Percentiles rank a stretch among this genome's conserved stretches.
Conservation (phyloP, 2,329 filamentous ascomycete species). For the Pseudocercospora pini-densiflorae region DNA sequence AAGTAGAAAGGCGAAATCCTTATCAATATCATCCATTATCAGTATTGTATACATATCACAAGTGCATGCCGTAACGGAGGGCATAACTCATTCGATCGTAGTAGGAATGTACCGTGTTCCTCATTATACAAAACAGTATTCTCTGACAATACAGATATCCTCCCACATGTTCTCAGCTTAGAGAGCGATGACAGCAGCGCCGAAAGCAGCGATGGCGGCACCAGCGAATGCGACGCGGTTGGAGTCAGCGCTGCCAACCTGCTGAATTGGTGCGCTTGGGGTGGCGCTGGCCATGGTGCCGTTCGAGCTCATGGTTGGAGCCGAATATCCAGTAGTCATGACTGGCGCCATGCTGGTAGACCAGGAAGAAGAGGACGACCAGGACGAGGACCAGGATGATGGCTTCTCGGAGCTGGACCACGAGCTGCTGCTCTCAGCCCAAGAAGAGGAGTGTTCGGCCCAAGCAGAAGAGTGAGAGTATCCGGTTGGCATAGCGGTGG, state of each 20-base stretch:
- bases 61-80: not conserved
- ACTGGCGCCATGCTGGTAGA: not conserved
- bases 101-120: not conserved
- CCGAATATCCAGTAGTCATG: not conserved
- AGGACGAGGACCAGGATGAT: not conserved
- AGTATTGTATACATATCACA: not conserved
- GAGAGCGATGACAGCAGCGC: conserved; percentile 25
- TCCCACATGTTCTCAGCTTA: conserved; percentile 1
- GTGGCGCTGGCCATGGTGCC: conserved; percentile 10
- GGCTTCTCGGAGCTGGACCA: conserved; percentile 1
- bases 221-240: conserved; percentile 53
- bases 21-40: not conserved
- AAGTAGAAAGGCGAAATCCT: not conserved
- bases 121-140: not conserved
- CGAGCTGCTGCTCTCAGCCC: not conserved
- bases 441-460: not conserved
- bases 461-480: not conserved
- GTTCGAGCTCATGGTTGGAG: conserved; percentile 2
- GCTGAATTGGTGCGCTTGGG: not conserved
- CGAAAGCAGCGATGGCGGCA: conserved; percentile 41
- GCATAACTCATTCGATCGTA: not conserved
- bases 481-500: not conserved
- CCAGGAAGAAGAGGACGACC: not conserved
- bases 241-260: conserved; percentile 39
- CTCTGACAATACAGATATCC: not conserved